Evolutionary conservation across 2,329 filamentous ascomycete species (phyloP).

Genomic region (Trichoderma polysporum): DNA sequence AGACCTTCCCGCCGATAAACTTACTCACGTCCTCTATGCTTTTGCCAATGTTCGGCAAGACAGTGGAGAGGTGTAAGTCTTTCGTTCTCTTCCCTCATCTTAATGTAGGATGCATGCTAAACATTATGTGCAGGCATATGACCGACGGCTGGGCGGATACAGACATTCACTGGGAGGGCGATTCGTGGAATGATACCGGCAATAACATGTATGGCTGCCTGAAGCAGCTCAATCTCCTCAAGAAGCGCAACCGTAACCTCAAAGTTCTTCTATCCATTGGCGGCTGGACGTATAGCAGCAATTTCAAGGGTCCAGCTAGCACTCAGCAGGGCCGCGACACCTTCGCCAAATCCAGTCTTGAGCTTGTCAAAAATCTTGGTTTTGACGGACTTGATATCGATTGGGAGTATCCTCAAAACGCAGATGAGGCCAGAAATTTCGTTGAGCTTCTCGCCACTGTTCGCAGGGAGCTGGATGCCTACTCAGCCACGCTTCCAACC

Average conservation of each 20-base stretch:
- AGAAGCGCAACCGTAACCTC: conserved; percentile 75
- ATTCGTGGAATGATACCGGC: conserved; percentile 68
- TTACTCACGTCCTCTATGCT: conserved; percentile 87
- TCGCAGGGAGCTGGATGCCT: conserved; percentile 58
- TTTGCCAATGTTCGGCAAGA: conserved; percentile 85
- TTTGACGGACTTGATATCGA: conserved; percentile 72
- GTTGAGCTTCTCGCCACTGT: conserved; percentile 59
- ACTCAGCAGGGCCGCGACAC: conserved; percentile 65
- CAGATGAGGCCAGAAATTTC: conserved; percentile 55
- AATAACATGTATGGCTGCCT: conserved; percentile 85
- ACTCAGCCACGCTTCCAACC: conserved; percentile 44
- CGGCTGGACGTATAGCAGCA: conserved; percentile 87
- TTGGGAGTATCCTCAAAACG: conserved; percentile 64
- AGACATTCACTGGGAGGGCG: conserved; percentile 71
- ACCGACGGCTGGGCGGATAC: conserved; percentile 65
- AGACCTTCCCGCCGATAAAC: conserved; percentile 73
- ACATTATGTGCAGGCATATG: conserved; percentile 42
- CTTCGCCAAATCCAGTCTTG: conserved; percentile 74
- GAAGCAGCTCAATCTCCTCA: conserved; percentile 85
- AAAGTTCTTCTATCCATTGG: conserved; percentile 86
- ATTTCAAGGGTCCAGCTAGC: conserved; percentile 75
- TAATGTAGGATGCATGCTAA: conserved; percentile 15
- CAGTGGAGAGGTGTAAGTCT: conserved; percentile 69
- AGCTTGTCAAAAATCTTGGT: conserved; percentile 75
- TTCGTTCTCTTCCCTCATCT: neutral